These are phyloP conservation scores for Sungouiella thailandica DNA, from an alignment of 805 yeast species.

Conservation along the genomic window DNA sequence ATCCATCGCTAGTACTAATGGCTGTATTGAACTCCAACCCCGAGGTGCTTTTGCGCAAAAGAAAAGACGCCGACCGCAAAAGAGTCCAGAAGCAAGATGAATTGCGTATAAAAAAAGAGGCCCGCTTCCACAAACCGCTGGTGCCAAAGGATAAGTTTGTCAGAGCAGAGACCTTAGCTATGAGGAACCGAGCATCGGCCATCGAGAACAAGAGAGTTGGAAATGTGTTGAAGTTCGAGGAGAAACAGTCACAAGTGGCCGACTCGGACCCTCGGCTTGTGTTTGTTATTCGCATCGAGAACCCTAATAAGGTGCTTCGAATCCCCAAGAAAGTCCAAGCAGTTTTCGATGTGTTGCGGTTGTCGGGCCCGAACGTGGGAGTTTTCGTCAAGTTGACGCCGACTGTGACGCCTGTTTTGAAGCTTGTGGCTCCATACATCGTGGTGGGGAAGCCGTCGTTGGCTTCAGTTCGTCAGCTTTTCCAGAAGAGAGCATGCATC, in stretches of 20 bases:
- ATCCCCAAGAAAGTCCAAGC: slow-evolving; percentile 62
- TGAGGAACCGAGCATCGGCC: slow-evolving; percentile 57
- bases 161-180: slow-evolving; percentile 71
- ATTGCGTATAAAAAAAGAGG: slow-evolving; percentile 44
- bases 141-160: slow-evolving; percentile 48
- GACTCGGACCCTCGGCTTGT: slow-evolving; percentile 38
- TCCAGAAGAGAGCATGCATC: slow-evolving; percentile 73
- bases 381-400: slow-evolving; percentile 64
- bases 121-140: slow-evolving; percentile 38
- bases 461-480: slow-evolving; percentile 61
- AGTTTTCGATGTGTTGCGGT: slow-evolving; percentile 56
- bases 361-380: slow-evolving; percentile 58
- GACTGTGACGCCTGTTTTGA: slow-evolving; percentile 57
- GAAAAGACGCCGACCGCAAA: slow-evolving; percentile 72
- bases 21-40: slow-evolving; percentile 63
- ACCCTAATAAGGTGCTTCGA: slow-evolving; percentile 53
- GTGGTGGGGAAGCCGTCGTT: slow-evolving; percentile 74
- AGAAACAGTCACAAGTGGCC: slow-evolving; percentile 11
- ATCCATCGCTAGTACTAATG: slow-evolving; percentile 19
- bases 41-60: slow-evolving; percentile 69
- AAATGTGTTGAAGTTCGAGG: slow-evolving; percentile 53
- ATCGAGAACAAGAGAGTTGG: slow-evolving; percentile 67
- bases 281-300: slow-evolving; percentile 63
- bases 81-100: slow-evolving; percentile 70
- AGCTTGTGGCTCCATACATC: slow-evolving; percentile 66